Percentiles rank a stretch among this genome's conserved stretches.
These are phyloP conservation scores for Fraxinus floribunda DNA, from an alignment of 305 asterid species.

Conservation along the genomic window DNA sequence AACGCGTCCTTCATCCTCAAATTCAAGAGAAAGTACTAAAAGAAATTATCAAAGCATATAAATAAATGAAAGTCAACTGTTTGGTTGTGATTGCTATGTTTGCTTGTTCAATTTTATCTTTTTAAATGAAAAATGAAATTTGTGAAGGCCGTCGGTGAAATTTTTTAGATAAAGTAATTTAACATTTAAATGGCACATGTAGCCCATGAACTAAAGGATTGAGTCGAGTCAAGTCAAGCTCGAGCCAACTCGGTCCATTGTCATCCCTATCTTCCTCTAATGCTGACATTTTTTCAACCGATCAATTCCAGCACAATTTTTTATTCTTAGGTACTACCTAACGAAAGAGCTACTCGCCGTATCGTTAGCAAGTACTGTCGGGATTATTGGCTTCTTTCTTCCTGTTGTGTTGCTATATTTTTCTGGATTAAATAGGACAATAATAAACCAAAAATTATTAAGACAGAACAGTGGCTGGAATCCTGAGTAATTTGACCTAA, in stretches of 20 bases:
- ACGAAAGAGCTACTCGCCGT: not conserved
- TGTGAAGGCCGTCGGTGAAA: too few relatives aligned
- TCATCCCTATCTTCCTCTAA: not conserved
- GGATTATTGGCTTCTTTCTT: constrained; percentile 29
- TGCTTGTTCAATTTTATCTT: not conserved
- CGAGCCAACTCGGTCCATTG: not conserved
- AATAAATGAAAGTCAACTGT: not conserved
- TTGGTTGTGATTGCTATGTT: not conserved
- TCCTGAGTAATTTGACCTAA: not conserved
- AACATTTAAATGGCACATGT: not conserved
- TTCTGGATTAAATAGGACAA: constrained; percentile 26
- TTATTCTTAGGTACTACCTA: not conserved
- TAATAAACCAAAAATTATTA: constrained; percentile 26
- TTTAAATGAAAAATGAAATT: not conserved
- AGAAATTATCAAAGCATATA: not conserved
- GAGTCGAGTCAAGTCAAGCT: not conserved
- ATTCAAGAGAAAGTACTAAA: not conserved
- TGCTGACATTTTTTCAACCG: not conserved
- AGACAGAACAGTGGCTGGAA: constrained; percentile 16
- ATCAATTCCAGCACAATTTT: not conserved
- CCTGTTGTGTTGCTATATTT: constrained; percentile 33
- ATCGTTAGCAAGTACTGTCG: not conserved
- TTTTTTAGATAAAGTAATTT: too few relatives aligned
- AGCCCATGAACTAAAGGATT: not conserved
- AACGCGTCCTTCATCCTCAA: not conserved